These are phyloP conservation scores for Aspergillus pseudoglaucus DNA, from an alignment of 2,329 filamentous ascomycete species.

Conservation along the genomic window DNA sequence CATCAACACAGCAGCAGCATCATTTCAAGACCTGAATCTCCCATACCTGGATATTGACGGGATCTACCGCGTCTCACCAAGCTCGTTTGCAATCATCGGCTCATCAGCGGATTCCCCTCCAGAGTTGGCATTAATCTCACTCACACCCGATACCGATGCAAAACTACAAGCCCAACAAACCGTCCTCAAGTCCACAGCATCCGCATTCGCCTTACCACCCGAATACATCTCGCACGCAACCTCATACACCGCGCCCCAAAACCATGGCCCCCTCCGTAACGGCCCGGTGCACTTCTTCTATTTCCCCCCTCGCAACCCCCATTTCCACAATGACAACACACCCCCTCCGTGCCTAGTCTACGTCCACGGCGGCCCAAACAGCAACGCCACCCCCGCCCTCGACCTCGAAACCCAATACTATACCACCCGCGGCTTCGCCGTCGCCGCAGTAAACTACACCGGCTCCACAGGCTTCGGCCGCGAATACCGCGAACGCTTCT, in stretches of 20 bases:
- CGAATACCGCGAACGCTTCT: conserved; percentile 45
- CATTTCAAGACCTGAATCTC: conserved; percentile 10
- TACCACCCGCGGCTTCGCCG: conserved; percentile 50
- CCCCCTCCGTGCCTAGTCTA: conserved; percentile 47
- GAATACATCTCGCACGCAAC: conserved; percentile 25
- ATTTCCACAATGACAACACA: conserved; percentile 31
- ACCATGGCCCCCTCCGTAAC: conserved; percentile 17
- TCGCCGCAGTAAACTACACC: conserved; percentile 47
- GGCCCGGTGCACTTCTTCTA: conserved; percentile 41
- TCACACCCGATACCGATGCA: conserved; percentile 5
- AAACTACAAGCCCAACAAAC: background rate
- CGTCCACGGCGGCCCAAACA: conserved; percentile 49
- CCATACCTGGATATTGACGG: conserved; percentile 15
- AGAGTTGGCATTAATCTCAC: conserved; percentile 13
- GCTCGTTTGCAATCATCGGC: conserved; percentile 15
- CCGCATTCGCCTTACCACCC: conserved; percentile 8
- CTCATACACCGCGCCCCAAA: conserved; percentile 30
- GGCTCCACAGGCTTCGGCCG: conserved; percentile 49
- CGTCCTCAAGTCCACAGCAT: conserved; percentile 11
- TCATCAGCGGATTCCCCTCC: conserved; percentile 13
- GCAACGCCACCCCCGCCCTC: conserved; percentile 39
- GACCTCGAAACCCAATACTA: conserved; percentile 46
- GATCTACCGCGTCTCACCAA: conserved; percentile 11
- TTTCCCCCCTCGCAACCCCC: conserved; percentile 45
- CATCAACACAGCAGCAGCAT: conserved; percentile 9